A percentile compares a stretch with the other conserved stretches of the same genome.
phyloP scores from a whole-genome alignment of 192 early-diverging fungal genomes.

The Podila minutissima region DNA sequence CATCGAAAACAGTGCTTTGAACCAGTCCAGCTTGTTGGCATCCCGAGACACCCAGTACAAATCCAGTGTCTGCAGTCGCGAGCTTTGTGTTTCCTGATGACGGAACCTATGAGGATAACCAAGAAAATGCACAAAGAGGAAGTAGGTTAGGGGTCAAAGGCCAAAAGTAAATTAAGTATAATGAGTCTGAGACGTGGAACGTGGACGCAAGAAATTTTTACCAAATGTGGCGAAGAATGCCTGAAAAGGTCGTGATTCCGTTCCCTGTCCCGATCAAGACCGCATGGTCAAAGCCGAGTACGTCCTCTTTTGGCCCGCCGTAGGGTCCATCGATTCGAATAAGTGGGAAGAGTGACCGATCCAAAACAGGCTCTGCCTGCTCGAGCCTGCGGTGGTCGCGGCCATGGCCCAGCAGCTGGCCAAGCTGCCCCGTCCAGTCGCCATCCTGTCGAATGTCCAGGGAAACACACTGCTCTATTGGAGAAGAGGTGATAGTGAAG shows the following conservation, averaged over 20 bases:
- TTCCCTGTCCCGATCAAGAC: slow-evolving; percentile 77
- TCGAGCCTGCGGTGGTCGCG: slow-evolving; percentile 28
- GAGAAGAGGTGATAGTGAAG: slow-evolving; percentile 66
- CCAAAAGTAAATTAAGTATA: background rate
- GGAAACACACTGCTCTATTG: slow-evolving; percentile 51
- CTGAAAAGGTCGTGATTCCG: slow-evolving; percentile 82
- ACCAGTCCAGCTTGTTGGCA: slow-evolving; percentile 49
- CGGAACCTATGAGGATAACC: slow-evolving; percentile 42
- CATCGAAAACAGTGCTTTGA: slow-evolving; percentile 44
- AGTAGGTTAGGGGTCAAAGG: background rate
- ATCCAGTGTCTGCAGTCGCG: slow-evolving; percentile 37
- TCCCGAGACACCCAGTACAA: slow-evolving; percentile 48
- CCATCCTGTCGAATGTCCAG: slow-evolving; percentile 56
- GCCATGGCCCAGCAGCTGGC: slow-evolving; percentile 41
- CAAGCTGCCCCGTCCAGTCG: slow-evolving; percentile 49
- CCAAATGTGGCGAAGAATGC: slow-evolving; percentile 74
- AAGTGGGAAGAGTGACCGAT: slow-evolving; percentile 57
- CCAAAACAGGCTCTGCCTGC: slow-evolving; percentile 21
- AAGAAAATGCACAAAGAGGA: no score
- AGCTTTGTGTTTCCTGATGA: slow-evolving; percentile 50
- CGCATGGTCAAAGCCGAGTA: slow-evolving; percentile 72
- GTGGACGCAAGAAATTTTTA: slow-evolving; percentile 26
- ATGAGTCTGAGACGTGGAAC: no score
- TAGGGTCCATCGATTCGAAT: slow-evolving; percentile 84
- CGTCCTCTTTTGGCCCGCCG: slow-evolving; percentile 81